Conservation (phyloP, 1,284 basidiomycete genomes). For the Kalmanozyma brasiliensis region DNA sequence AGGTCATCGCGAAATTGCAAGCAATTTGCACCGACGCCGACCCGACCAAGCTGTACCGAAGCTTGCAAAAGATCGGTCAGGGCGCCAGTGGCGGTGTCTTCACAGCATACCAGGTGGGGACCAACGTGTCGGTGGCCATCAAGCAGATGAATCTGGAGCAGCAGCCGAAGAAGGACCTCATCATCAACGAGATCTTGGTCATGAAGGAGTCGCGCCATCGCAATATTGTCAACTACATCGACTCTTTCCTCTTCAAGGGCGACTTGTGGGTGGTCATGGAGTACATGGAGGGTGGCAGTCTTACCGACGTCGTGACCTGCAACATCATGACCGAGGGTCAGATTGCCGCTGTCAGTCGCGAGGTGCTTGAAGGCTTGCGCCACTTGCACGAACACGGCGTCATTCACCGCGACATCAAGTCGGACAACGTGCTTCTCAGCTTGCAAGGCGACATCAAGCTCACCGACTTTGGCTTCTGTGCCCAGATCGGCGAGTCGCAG, state of each 20-base stretch:
- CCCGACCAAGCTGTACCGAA: constrained; percentile 91
- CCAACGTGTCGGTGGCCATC: constrained; percentile 93
- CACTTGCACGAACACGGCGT: constrained; percentile 94
- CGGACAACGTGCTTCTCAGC: constrained; percentile 91
- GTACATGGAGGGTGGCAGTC: constrained; percentile 92
- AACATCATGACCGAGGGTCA: constrained; percentile 93
- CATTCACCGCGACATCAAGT: constrained; percentile 98
- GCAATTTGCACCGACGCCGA: constrained; percentile 97
- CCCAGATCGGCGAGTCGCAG: constrained; percentile 90
- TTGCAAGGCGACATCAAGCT: constrained; percentile 96
- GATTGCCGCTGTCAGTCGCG: constrained; percentile 90
- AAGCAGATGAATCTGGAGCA: constrained; percentile 99
- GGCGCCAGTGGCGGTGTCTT: constrained; percentile 98
- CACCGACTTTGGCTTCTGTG: constrained; percentile 99
- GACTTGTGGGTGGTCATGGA: constrained; percentile 99
- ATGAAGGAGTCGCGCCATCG: constrained; percentile 96
- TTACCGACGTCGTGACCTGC: constrained; percentile 96
- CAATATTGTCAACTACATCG: constrained; percentile 99
- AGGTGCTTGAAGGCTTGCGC: constrained; percentile 88
- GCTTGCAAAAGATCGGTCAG: constrained; percentile 95
- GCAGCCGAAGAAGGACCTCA: constrained; percentile 98
- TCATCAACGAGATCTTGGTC: constrained; percentile 99
- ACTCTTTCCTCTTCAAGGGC: constrained; percentile 96
- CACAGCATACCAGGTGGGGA: constrained; percentile 95
- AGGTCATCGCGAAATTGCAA: constrained; percentile 89